Conservation (phyloP, 2,329 filamentous ascomycete genomes). For the Cladosporium halotolerans region DNA sequence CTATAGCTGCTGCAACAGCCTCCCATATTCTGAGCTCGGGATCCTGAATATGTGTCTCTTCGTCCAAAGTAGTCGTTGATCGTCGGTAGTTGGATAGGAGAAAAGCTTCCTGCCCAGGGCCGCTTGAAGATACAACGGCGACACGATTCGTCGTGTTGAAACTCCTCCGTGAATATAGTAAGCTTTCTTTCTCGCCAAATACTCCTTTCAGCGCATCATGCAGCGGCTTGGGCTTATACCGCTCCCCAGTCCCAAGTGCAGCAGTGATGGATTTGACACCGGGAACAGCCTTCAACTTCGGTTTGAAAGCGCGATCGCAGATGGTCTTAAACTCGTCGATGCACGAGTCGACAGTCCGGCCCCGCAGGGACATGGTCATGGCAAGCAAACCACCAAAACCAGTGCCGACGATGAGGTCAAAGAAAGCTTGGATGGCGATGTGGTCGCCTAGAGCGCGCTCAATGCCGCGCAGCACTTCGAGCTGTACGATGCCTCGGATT, state of each 20-base stretch:
- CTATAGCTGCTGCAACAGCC: slow-evolving; percentile 46
- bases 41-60: slow-evolving; percentile 33
- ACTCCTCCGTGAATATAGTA: slow-evolving; percentile 22
- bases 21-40: slow-evolving; percentile 46
- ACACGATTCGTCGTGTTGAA: slow-evolving; percentile 31
- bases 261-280: slow-evolving; percentile 4
- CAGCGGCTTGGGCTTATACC: slow-evolving; percentile 13
- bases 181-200: slow-evolving; percentile 31
- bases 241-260: slow-evolving; percentile 9
- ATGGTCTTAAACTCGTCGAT: slow-evolving; percentile 34
- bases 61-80: slow-evolving; percentile 32
- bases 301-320: slow-evolving; percentile 38
- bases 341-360: slow-evolving; percentile 35
- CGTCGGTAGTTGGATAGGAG: slow-evolving; percentile 44
- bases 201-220: slow-evolving; percentile 15
- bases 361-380: slow-evolving; percentile 35
- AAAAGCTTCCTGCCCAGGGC: slow-evolving; percentile 34
- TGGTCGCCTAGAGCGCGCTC: slow-evolving; percentile 33
- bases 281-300: slow-evolving; percentile 29
- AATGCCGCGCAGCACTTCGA: slow-evolving; percentile 38
- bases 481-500: slow-evolving; percentile 41
- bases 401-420: slow-evolving; percentile 46
- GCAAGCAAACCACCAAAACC: slow-evolving; percentile 42
- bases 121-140: slow-evolving; percentile 39
- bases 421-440: slow-evolving; percentile 40